phyloP scores from a whole-genome alignment of 2,329 filamentous ascomycete species.

The Microcyclospora tardicrescens region DNA sequence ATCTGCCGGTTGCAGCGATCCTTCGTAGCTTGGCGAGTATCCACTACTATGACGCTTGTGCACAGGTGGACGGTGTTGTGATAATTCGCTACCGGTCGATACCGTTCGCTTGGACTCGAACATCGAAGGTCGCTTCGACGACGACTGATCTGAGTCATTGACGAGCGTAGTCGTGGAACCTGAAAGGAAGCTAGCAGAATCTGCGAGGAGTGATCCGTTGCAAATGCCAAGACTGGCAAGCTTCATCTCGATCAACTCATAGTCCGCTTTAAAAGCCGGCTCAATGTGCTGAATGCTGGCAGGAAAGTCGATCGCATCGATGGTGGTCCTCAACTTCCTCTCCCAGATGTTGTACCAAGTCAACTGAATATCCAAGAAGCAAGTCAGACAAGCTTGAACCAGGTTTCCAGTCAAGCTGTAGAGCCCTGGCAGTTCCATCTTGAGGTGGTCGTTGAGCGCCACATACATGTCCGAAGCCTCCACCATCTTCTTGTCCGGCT shows the following conservation, averaged over 20 bases:
- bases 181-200: slow-evolving; percentile 48
- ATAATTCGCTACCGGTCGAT: slow-evolving; percentile 23
- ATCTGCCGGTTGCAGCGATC: slow-evolving; percentile 6
- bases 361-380: slow-evolving; percentile 73
- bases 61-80: slow-evolving; percentile 6
- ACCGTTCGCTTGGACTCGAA: slow-evolving; percentile 27
- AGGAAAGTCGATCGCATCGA: slow-evolving; percentile 51
- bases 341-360: slow-evolving; percentile 75
- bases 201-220: slow-evolving; percentile 54
- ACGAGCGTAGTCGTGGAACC: slow-evolving; percentile 32
- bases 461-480: slow-evolving; percentile 82
- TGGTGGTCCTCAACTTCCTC: slow-evolving; percentile 63
- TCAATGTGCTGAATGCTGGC: slow-evolving; percentile 62
- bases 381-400: slow-evolving; percentile 68
- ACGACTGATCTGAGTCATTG: slow-evolving; percentile 22
- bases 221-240: slow-evolving; percentile 61
- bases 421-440: slow-evolving; percentile 78
- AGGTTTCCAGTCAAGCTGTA: slow-evolving; percentile 70
- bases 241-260: slow-evolving; percentile 59
- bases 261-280: slow-evolving; percentile 65
- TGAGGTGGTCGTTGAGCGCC: slow-evolving; percentile 82
- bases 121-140: slow-evolving; percentile 28
- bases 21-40: slow-evolving; percentile 33
- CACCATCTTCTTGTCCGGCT: slow-evolving; percentile 69
- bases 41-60: slow-evolving; percentile 51